These are phyloP conservation scores for Xylaria arbuscula DNA, from an alignment of 2,329 filamentous ascomycete species.

Conservation along the genomic window DNA sequence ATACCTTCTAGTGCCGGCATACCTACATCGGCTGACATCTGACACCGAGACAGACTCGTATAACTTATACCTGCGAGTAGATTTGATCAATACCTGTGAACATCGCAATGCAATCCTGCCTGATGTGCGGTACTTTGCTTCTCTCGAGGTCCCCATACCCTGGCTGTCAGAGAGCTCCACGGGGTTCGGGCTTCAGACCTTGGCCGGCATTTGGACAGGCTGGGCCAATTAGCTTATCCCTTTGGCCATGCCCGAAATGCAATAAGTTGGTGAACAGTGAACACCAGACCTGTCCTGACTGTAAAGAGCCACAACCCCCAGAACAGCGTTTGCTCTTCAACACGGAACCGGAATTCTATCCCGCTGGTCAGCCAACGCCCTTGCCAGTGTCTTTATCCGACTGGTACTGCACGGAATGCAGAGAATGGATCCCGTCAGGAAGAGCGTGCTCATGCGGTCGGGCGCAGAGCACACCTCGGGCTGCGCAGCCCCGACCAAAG, in stretches of 20 bases:
- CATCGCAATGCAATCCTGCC: no score
- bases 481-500: neutral
- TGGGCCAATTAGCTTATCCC: neutral
- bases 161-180: neutral
- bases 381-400: neutral
- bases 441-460: neutral
- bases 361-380: neutral
- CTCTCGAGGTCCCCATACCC: neutral
- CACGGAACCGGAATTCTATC: neutral
- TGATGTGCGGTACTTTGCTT: no score
- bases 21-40: neutral
- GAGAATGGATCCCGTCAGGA: neutral
- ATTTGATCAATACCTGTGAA: no score
- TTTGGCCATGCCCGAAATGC: constrained; percentile 1
- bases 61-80: no score
- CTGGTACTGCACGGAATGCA: neutral
- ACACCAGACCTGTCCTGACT: neutral
- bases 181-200: neutral
- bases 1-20: neutral
- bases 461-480: neutral
- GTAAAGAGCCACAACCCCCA: neutral
- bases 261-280: neutral
- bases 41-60: no score
- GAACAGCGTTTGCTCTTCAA: neutral
- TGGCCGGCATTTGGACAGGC: neutral